phyloP scores from a whole-genome alignment of 768 basidiomycete species.

The Lactarius trivialis region DNA sequence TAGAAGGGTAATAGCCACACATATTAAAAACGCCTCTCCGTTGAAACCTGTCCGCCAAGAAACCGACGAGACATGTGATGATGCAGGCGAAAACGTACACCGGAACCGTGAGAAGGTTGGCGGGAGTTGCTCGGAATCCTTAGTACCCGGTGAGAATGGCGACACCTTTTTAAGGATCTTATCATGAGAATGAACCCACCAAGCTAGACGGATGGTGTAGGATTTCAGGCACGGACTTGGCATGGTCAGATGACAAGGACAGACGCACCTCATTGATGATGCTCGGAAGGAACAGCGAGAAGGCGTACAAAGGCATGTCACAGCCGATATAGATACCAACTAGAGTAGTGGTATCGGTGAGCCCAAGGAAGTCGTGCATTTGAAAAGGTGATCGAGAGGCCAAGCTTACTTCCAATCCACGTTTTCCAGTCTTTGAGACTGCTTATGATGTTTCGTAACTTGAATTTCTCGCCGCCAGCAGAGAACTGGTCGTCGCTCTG shows the following conservation, averaged over 20 bases:
- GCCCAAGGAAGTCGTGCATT: neutral
- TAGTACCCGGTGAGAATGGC: neutral
- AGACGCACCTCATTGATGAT: constrained; percentile 61
- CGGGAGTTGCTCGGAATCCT: constrained; percentile 64
- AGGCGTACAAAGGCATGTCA: constrained; percentile 69
- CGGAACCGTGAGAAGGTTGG: constrained; percentile 73
- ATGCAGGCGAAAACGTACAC: constrained; percentile 67
- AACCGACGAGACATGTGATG: constrained; percentile 59
- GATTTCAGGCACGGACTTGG: neutral
- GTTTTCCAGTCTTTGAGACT: constrained; percentile 71
- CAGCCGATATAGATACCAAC: constrained; percentile 51
- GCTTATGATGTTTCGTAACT: constrained; percentile 49
- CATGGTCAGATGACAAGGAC: neutral
- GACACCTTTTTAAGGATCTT: neutral
- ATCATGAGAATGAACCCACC: neutral
- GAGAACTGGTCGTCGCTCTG: constrained; percentile 66
- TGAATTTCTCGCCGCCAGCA: constrained; percentile 60
- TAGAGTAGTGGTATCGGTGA: constrained; percentile 23
- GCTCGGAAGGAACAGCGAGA: constrained; percentile 70
- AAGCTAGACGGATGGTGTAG: neutral
- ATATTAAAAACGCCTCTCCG: constrained; percentile 58
- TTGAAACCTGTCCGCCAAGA: constrained; percentile 53
- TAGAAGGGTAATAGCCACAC: constrained; percentile 34
- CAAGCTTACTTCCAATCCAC: constrained; percentile 40
- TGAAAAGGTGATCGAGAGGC: neutral